Percentiles rank a stretch among this genome's conserved stretches.
Evolutionary conservation across 1,139 yeast genomes (phyloP).

Genomic region (Geotrichum candidum): DNA sequence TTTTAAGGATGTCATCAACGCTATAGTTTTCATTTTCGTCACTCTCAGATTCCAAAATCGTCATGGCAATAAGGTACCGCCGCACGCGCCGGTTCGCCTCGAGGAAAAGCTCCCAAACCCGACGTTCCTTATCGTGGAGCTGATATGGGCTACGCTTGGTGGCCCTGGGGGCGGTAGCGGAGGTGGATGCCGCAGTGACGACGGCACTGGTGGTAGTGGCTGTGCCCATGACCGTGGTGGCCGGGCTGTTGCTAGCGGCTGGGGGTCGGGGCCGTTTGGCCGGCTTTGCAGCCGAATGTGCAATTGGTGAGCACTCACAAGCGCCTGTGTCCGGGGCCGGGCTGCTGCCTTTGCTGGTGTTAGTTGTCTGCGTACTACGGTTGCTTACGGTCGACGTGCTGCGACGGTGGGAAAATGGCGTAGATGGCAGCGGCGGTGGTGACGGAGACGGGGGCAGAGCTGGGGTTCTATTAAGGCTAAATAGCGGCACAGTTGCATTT

Average conservation of each 20-base stretch:
- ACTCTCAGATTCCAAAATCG: neutral
- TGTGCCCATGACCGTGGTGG: neutral
- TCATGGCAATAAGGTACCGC: neutral
- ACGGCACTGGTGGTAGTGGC: neutral
- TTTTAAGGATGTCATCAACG: neutral
- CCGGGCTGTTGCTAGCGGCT: neutral
- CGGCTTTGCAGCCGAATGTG: neutral
- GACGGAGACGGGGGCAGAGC: neutral
- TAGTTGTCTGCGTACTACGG: neutral
- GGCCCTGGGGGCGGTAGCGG: neutral
- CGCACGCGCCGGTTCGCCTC: conserved; percentile 2
- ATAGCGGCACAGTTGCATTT: neutral
- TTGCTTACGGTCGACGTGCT: neutral
- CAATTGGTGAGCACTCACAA: neutral
- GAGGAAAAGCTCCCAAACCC: conserved; percentile 11
- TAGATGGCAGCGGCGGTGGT: neutral
- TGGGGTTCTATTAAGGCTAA: neutral
- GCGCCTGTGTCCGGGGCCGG: neutral
- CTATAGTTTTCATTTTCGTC: neutral
- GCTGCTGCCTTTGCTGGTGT: neutral
- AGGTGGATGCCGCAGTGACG: neutral
- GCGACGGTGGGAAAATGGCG: neutral
- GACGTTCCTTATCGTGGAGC: conserved; percentile 11
- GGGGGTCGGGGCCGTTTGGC: neutral
- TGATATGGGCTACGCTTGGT: neutral